Evolutionary conservation across 2,329 filamentous ascomycete genomes (phyloP), one percentile per base, ranked within the genome.

Genomic region (Venturia pyrina): DNA sequence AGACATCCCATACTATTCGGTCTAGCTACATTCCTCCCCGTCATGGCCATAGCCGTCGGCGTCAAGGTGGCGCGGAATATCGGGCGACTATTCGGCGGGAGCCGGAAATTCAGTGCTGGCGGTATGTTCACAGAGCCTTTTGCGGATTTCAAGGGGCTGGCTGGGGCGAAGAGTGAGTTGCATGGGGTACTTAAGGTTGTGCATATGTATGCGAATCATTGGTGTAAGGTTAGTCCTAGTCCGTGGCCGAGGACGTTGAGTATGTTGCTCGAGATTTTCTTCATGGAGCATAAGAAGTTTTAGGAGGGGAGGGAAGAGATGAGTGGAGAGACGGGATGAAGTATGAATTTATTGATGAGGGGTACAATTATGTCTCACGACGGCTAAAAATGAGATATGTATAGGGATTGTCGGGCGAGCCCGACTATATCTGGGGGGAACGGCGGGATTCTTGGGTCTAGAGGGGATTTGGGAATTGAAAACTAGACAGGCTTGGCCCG

Each of bases 121-220:
- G 50, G 50, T 15, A 32, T 37, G 32, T 10, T 37, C 2, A 13
- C 10, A 8, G 53, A 59, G 8, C 32, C 19, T 37, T n/a, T 59
- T 37, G 28, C 32, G 6, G 53, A 37, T 37, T 59, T 59, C 28
- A 59, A 59, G 15, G 53, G 53, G 5, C 10, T 59, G 53, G 53
- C 53, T 32, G 53, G 53, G 3, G 32, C 28, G 28, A 59, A 37
- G 53, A 59, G 28, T n/a, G 53, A 59, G 53, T 34, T 59, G 32
- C 53, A 59, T n/a, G 53, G 53, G 15, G 53, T 59, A 15, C 53
- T 59, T n/a, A 59, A 59, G 32, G 19, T 59, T 59, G 53, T 59
- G 32, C 28, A 59, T 21, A 59, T 59, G 53, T 59, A 59, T 37
- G 53, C 53, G 17, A 59, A 59, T 59, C 53, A 59, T 59, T 59